Base-by-base conservation (phyloP, 2,329 filamentous ascomycete genomes). In the Chaetomiaceae sp. region DNA sequence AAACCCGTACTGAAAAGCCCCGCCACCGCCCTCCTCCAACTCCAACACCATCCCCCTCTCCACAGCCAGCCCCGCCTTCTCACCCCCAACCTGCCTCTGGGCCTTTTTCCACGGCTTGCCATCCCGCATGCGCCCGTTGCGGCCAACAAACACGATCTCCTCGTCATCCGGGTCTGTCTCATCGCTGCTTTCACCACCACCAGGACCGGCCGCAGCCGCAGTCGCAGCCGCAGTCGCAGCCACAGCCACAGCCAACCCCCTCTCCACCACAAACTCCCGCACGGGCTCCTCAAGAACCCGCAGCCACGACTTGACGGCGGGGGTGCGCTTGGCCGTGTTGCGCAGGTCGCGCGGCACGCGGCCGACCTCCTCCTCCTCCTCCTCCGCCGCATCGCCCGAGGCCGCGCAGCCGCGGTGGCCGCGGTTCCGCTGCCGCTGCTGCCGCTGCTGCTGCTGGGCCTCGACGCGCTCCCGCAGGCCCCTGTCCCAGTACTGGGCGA, bases 241-340 rank as follows among this genome's bases (percentile, higher is more conserved):
- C 6, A 20, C 29, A 6, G 48, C 33, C 34, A 53, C 46, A 3
- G 55, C 52, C 33, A 58, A 8, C 45, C 64, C 55, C 58, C 62
- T 69, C 51, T 81, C 79, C 29, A 86, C 64, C 8, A 96, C 79
- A 62, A 92, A 96, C 40, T 75, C 75, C 41, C 94, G 75, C 8
- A 97, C 86, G 16, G 92, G 89, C 65, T 87, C 82, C 71, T 99
- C 94, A 1, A 99, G 77, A 42, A 86, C 85, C 63, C 89, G 87
- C 16, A 97, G 79, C 74, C 95, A 84, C 3, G 81, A 81, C 65
- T 86, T 88, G 13, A 95, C 87, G 7, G 85, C 89, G 53, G 85
- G 86, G 41, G 81, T 78, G 62, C 86, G 85, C 81, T 96, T 96
- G 56, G 94, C 77, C 63, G 85, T 87, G 64, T 86, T 80, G 46